Base-by-base conservation (phyloP, 202 grass and related monocot genomes). In the Setaria italica region DNA sequence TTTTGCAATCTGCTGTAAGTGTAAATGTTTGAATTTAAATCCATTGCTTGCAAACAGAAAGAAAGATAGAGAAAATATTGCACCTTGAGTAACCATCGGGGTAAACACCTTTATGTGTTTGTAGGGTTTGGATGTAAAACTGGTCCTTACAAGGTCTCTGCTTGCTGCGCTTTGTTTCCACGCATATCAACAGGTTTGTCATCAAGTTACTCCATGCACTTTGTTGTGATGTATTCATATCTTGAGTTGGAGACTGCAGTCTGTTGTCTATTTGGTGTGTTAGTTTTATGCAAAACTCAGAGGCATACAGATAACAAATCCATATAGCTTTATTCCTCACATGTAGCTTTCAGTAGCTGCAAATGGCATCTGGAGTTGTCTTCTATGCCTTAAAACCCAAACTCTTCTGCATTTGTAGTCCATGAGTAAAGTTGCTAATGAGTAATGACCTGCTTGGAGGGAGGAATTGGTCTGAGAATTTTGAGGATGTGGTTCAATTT, bases 1-100 rank as follows among this genome's bases (percentile, higher is more conserved):
- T 72, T 86, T 35, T 97, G 80, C 90, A 93, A 60, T 89, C 89
- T 39, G 67, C 89, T 87, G 95, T 97, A 75, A 94, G 94, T 88
- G 84, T 82, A 56, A 59, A 33, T 42, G 64, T 84, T 72, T n/a
- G 35, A 35, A 32, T 81, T 35, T 70, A 49, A 32, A 66, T 62
- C 49, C 19, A 16, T 67, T 84, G 12, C 48, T 67, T 30, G 19
- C 17, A 9, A 74, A 47, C 46, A 56, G 17, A 4, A 9, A 20
- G 0, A 35, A 48, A 33, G 5, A n/a, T 56, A 6, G 6, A 60
- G 17, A 74, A 54, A 56, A 33, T 7, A 69, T 55, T 59, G 32
- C 43, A 78, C 39, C 67, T 78, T 80, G 32, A 37, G 30, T 15
- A 57, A 51, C 67, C 34, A 68, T 64, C 9, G 62, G 48, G 46